These are phyloP conservation scores for Nakataea oryzae DNA, from an alignment of 2,329 filamentous ascomycete species.

Conservation along the genomic window DNA sequence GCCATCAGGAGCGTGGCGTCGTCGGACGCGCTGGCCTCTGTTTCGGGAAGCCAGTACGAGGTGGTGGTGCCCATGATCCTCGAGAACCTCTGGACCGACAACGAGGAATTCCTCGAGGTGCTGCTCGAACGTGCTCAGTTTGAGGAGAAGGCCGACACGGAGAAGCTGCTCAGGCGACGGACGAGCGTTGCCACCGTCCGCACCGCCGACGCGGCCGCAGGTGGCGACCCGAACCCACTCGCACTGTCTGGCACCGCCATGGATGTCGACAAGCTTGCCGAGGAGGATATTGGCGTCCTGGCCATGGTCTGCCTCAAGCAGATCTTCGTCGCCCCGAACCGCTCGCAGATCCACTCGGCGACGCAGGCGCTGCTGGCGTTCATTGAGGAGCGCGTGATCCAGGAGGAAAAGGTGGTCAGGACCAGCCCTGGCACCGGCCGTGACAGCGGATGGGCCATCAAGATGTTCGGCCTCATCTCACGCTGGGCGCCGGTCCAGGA, in stretches of 20 bases:
- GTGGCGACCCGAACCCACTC: slow-evolving; percentile 51
- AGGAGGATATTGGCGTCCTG: slow-evolving; percentile 77
- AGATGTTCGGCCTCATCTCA: slow-evolving; percentile 68
- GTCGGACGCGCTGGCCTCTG: slow-evolving; percentile 67
- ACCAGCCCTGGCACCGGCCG: slow-evolving; percentile 28
- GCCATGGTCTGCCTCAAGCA: slow-evolving; percentile 80
- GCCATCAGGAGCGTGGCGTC: slow-evolving; percentile 74
- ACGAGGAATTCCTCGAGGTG: slow-evolving; percentile 56
- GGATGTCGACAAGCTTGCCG: slow-evolving; percentile 81
- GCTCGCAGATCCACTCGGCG: slow-evolving; percentile 69
- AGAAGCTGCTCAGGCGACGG: slow-evolving; percentile 55
- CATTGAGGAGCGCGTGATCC: slow-evolving; percentile 48
- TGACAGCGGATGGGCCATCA: slow-evolving; percentile 67
- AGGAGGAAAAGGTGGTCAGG: slow-evolving; percentile 42
- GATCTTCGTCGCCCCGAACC: slow-evolving; percentile 74
- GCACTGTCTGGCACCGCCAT: slow-evolving; percentile 72
- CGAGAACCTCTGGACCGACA: slow-evolving; percentile 73
- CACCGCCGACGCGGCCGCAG: slow-evolving; percentile 48
- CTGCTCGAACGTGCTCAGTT: slow-evolving; percentile 57
- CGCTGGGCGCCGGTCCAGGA: slow-evolving; percentile 91
- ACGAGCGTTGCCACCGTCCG: slow-evolving; percentile 71
- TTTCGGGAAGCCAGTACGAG: slow-evolving; percentile 65
- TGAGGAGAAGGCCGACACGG: slow-evolving; percentile 59
- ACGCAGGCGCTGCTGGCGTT: slow-evolving; percentile 67
- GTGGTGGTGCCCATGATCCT: slow-evolving; percentile 76